Evolutionary conservation across 352 stramenopile species (phyloP).

Genomic region (Pythium phragmiticola): DNA sequence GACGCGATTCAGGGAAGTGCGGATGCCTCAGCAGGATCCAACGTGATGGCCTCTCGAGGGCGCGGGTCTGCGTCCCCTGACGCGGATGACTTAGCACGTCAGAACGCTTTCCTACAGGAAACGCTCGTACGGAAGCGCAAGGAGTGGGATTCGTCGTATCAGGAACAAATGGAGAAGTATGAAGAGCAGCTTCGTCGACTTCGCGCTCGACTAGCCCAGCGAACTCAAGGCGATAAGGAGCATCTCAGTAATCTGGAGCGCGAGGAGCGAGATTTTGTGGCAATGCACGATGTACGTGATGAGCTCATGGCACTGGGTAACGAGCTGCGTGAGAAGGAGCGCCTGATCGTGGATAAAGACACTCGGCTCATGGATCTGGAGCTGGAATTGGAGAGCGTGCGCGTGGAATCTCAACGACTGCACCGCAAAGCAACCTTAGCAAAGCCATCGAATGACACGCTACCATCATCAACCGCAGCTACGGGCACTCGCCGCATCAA

Average conservation of each 20-base stretch:
- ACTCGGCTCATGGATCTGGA: constrained; percentile 64
- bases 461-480: not conserved
- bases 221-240: constrained; percentile 22
- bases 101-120: constrained; percentile 61
- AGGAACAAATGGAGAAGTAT: constrained; percentile 52
- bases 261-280: constrained; percentile 54
- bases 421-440: constrained; percentile 34
- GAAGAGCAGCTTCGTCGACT: constrained; percentile 52
- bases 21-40: constrained; percentile 5
- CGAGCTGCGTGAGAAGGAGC: constrained; percentile 52
- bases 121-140: constrained; percentile 59
- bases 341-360: constrained; percentile 54
- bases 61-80: not conserved
- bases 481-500: constrained; percentile 14
- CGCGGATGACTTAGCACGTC: constrained; percentile 37
- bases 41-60: not conserved
- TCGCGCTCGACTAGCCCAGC: constrained; percentile 39
- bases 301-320: constrained; percentile 41
- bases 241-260: constrained; percentile 25
- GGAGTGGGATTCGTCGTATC: constrained; percentile 56
- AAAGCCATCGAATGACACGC: not conserved
- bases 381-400: constrained; percentile 68
- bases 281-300: constrained; percentile 42
- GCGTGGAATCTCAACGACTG: constrained; percentile 55
- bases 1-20: constrained; percentile 20